These are phyloP conservation scores for Rhizodiscina lignyota DNA, from an alignment of 495 filamentous ascomycete species.

Conservation along the genomic window DNA sequence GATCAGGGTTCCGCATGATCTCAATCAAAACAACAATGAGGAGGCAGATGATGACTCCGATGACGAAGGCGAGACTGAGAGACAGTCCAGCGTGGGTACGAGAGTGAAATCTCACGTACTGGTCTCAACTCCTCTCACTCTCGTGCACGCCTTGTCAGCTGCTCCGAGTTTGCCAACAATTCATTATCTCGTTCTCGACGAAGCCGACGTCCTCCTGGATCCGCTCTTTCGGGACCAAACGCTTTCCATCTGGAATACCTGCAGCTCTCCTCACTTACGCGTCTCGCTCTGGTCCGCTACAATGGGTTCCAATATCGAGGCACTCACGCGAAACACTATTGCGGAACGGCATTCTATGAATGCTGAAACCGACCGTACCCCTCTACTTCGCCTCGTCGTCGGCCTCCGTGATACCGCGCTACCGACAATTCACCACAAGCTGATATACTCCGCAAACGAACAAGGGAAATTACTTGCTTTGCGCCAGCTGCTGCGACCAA, in stretches of 20 bases:
- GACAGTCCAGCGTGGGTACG: not conserved
- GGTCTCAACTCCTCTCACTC: conserved; percentile 68
- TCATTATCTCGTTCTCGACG: conserved; percentile 64
- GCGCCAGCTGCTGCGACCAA: conserved; percentile 78
- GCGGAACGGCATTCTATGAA: too few species aligned
- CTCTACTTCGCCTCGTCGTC: conserved; percentile 70
- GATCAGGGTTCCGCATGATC: not conserved
- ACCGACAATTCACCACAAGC: conserved; percentile 74
- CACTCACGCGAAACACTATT: conserved; percentile 48
- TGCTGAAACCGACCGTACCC: conserved; percentile 14
- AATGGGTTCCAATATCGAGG: conserved; percentile 84
- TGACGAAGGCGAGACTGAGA: conserved; percentile 25
- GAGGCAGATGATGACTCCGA: conserved; percentile 16
- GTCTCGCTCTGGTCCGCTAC: conserved; percentile 88
- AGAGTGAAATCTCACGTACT: conserved; percentile 58
- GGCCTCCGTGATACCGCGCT: conserved; percentile 90
- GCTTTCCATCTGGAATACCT: conserved; percentile 66
- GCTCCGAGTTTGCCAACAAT: conserved; percentile 42
- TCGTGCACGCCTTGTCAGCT: conserved; percentile 53
- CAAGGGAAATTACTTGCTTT: conserved; percentile 85
- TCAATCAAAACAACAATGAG: conserved; percentile 9
- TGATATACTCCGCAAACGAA: conserved; percentile 84
- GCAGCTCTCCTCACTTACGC: conserved; percentile 45
- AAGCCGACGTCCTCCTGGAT: conserved; percentile 90
- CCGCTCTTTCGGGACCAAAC: conserved; percentile 83